Base-by-base conservation (phyloP, 2,329 filamentous ascomycete species). In the Botrytis fabae region DNA sequence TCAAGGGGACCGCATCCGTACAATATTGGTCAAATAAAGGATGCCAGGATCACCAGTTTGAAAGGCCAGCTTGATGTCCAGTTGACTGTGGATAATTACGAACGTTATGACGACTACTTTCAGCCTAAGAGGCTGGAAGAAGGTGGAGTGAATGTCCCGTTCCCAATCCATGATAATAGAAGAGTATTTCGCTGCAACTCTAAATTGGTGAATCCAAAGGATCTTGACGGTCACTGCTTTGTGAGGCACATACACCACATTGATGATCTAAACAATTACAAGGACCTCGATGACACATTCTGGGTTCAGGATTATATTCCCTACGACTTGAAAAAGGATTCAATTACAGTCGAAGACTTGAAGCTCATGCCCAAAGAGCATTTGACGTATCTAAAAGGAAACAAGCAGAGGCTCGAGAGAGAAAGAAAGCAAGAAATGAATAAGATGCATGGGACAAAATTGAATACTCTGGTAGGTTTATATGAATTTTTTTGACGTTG, bases 171-270 rank as follows among this genome's bases (percentile, higher is more conserved):
- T 54, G 77, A 78, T n/a, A 66, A 72, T 20, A 64, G 75, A 28
- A 70, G 74, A 72, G 59, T 62, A 25, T 18, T 73, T 44, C 1
- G 40, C 60, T 18, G 65, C 25, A 20, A 60, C 32, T 44, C 35
- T 3, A 63, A 70, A 16, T 38, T 18, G 2, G 61, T 72, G 2
- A 54, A 51, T 6, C 40, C 46, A 10, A 32, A 12, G 12, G 22
- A 40, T 3, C 32, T 78, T 3, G 75, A 77, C 48, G 77, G 76
- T 0, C 75, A 74, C 48, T 78, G 77, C 44, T 62, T 63, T 18
- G 74, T 78, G 4, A 61, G 40, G 44, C 77, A 75, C 40, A 35
- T 57, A 7, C 42, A 71, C 7, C 51, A 76, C 14, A 74, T 78
- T 22, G 64, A 71, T 1, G 69, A 78, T 62, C 40, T 78, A 1